Conservation (phyloP, 805 yeast genomes). For the Saccharomycopsis selenospora region DNA sequence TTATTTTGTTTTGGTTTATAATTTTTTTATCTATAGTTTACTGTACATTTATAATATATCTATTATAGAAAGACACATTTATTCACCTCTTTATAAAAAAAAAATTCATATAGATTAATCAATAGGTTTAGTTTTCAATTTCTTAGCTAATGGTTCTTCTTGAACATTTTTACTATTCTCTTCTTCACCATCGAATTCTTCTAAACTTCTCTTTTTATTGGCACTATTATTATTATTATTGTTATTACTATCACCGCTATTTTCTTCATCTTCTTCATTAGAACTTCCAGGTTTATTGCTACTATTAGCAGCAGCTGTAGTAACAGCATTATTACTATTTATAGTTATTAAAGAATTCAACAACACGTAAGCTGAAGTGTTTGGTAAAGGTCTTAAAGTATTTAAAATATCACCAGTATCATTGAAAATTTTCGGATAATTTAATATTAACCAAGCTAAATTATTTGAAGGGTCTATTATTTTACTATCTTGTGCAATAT, state of each 20-base stretch:
- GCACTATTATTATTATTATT: no score
- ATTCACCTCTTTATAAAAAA: no score
- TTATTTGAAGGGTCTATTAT: slow-evolving; percentile 12
- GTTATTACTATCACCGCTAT: no score
- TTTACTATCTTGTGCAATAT: neutral
- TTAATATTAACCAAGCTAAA: slow-evolving; percentile 9
- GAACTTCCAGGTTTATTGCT: neutral
- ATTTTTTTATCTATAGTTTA: no score
- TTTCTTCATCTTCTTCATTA: neutral
- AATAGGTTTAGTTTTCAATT: no score
- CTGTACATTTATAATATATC: no score
- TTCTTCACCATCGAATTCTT: neutral
- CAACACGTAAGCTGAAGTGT: slow-evolving; percentile 13
- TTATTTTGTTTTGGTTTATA: no score
- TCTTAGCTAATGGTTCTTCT: neutral
- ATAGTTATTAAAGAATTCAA: slow-evolving; percentile 12
- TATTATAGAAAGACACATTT: no score
- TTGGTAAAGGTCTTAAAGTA: slow-evolving; percentile 11
- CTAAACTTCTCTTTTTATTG: neutral
- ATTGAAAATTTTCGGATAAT: slow-evolving; percentile 12
- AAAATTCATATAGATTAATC: no score
- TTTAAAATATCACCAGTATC: slow-evolving; percentile 17
- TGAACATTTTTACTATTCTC: no score
- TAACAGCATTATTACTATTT: neutral
- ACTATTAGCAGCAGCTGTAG: neutral